Evolutionary conservation across 441 rosid genomes (phyloP).

Genomic region (Erodium moschatum): DNA sequence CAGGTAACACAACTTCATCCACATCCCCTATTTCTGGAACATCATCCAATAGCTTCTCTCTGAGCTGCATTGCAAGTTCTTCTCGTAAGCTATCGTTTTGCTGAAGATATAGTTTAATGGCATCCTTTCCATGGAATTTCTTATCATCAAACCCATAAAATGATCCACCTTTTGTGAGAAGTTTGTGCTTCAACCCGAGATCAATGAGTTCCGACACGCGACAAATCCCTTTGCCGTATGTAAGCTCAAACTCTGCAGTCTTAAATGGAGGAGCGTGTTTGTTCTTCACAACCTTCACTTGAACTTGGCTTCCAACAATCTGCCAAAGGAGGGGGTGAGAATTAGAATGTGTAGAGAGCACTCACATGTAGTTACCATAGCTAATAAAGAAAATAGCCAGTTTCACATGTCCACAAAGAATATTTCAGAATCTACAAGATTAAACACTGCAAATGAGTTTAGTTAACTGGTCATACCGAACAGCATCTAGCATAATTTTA

Average conservation of each 20-base stretch:
- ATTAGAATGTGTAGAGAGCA: background rate
- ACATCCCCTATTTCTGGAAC: background rate
- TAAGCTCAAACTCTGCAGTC: slow-evolving; percentile 74
- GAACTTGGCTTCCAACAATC: slow-evolving; percentile 66
- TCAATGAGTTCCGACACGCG: slow-evolving; percentile 63
- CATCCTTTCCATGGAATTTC: slow-evolving; percentile 62
- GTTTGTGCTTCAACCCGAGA: slow-evolving; percentile 57
- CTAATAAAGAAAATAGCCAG: background rate
- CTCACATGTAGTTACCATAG: background rate
- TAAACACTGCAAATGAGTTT: too few relatives aligned
- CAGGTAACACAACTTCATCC: background rate
- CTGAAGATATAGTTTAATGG: slow-evolving; percentile 42
- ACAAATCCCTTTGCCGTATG: slow-evolving; percentile 88
- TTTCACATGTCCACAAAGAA: too few relatives aligned
- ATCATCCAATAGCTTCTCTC: slow-evolving; percentile 35
- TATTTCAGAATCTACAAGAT: too few relatives aligned
- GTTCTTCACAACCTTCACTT: slow-evolving; percentile 85
- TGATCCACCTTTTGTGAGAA: slow-evolving; percentile 40
- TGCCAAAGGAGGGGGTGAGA: slow-evolving; percentile 25
- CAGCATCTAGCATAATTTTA: too few relatives aligned
- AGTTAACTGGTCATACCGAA: too few relatives aligned
- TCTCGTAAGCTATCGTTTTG: slow-evolving; percentile 38
- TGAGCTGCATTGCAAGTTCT: slow-evolving; percentile 54
- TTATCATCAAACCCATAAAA: slow-evolving; percentile 38
- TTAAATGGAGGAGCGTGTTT: slow-evolving; percentile 91